These are phyloP conservation scores for Xylaria venustula DNA, from an alignment of 495 filamentous ascomycete genomes.

Conservation along the genomic window DNA sequence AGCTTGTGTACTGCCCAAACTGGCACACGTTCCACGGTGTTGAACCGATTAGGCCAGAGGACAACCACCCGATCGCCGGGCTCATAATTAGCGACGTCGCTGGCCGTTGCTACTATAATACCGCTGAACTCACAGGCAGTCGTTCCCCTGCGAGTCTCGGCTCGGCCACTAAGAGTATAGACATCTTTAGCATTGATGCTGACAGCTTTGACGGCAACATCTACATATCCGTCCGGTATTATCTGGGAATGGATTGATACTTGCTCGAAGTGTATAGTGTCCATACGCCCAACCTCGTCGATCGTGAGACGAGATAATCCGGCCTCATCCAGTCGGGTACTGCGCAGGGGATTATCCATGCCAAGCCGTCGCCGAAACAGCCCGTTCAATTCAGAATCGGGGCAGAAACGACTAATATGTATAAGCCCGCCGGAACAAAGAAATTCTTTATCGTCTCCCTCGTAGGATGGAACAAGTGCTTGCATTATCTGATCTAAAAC, in stretches of 20 bases:
- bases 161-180: conserved; percentile 13
- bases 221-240: conserved; percentile 27
- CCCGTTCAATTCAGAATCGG: conserved; percentile 21
- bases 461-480: not conserved
- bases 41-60: conserved; percentile 30
- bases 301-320: conserved; percentile 15
- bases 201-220: conserved; percentile 33
- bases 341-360: not conserved
- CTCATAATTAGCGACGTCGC: conserved; percentile 3
- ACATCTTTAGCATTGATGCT: conserved; percentile 41
- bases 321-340: conserved; percentile 9
- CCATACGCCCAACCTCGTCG: conserved; percentile 1
- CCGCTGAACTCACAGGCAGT: conserved; percentile 15
- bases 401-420: conserved; percentile 28
- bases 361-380: conserved; percentile 16
- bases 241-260: no score
- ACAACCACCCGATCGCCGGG: conserved; percentile 39
- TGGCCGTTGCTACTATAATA: conserved; percentile 3
- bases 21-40: conserved; percentile 28
- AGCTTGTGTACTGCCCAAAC: conserved; percentile 29
- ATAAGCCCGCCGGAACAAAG: conserved; percentile 19
- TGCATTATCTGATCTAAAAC: no score
- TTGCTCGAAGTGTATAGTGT: conserved; percentile 16
- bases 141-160: conserved; percentile 4
- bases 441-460: conserved; percentile 23